Conservation (phyloP, 192 early-diverging fungal genomes). For the Linnemannia schmuckeri region DNA sequence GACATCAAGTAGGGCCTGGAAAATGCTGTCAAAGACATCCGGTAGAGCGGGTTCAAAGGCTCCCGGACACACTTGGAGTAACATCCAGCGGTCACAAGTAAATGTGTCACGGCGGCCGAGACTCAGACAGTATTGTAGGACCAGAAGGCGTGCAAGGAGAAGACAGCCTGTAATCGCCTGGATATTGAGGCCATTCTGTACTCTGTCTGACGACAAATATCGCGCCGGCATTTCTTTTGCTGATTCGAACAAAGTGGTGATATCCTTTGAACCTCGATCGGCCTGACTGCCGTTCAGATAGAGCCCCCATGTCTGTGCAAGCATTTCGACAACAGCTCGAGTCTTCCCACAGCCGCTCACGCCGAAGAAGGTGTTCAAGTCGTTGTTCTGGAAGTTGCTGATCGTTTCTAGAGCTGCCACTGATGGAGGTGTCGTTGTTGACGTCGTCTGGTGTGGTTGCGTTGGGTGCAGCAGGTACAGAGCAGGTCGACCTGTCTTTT, state of each 20-base stretch:
- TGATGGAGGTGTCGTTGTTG: constrained; percentile 34
- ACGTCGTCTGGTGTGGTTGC: constrained; percentile 43
- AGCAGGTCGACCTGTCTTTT: constrained; percentile 28
- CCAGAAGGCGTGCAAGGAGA: constrained; percentile 46
- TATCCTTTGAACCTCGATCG: constrained; percentile 42
- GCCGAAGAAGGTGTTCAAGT: constrained; percentile 43
- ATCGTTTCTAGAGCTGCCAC: constrained; percentile 30
- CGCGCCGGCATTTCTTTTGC: constrained; percentile 26
- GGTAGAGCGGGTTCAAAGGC: constrained; percentile 36
- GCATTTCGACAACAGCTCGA: constrained; percentile 54
- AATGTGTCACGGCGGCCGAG: constrained; percentile 38
- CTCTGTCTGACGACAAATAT: constrained; percentile 44
- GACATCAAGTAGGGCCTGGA: constrained; percentile 24
- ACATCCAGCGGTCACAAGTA: constrained; percentile 55
- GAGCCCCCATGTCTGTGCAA: constrained; percentile 45
- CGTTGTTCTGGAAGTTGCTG: constrained; percentile 39
- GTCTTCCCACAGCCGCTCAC: constrained; percentile 51
- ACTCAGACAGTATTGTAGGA: constrained; percentile 48
- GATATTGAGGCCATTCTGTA: constrained; percentile 52
- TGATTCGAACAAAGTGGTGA: constrained; percentile 43
- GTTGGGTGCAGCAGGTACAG: constrained; percentile 45
- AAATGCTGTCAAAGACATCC: constrained; percentile 50
- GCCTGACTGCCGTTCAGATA: constrained; percentile 51
- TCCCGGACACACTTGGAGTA: constrained; percentile 54
- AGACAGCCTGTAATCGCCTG: constrained; percentile 38